phyloP scores from a whole-genome alignment of 306 rosid species.

The Amphicarpaea edgeworthii region DNA sequence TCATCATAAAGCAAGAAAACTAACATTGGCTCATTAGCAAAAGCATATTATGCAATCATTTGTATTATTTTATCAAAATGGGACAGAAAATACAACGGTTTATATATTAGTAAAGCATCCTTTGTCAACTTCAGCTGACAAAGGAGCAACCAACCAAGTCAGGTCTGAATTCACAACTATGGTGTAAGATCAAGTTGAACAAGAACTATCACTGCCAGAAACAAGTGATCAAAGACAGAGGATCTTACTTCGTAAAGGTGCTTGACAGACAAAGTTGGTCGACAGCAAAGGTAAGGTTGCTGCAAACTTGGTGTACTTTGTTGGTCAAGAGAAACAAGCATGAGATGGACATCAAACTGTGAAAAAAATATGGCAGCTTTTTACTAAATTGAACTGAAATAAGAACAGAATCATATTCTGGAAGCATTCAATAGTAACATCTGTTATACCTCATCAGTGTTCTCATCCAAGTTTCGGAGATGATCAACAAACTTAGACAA shows the following conservation, averaged over 20 bases:
- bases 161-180: conserved; percentile 5
- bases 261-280: conserved; percentile 76
- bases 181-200: conserved; percentile 10
- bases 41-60: conserved; percentile 15
- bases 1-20: conserved; percentile 16
- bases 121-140: conserved; percentile 58
- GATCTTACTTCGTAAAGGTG: conserved; percentile 77
- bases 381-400: conserved; percentile 40
- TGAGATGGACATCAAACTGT: conserved; percentile 84
- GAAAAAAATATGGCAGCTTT: conserved; percentile 36
- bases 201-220: conserved; percentile 14
- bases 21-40: conserved; percentile 19
- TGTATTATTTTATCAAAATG: background rate
- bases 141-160: conserved; percentile 46
- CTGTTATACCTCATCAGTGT: conserved; percentile 69
- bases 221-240: conserved; percentile 35
- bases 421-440: conserved; percentile 41
- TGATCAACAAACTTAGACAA: conserved; percentile 78
- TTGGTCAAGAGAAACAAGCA: conserved; percentile 77
- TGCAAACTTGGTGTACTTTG: conserved; percentile 67
- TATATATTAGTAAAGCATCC: too few relatives aligned
- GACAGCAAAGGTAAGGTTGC: conserved; percentile 87
- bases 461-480: conserved; percentile 74
- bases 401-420: conserved; percentile 27
- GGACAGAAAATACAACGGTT: background rate